phyloP scores from a whole-genome alignment of 1,284 basidiomycete species.

The Marasmius sp. region DNA sequence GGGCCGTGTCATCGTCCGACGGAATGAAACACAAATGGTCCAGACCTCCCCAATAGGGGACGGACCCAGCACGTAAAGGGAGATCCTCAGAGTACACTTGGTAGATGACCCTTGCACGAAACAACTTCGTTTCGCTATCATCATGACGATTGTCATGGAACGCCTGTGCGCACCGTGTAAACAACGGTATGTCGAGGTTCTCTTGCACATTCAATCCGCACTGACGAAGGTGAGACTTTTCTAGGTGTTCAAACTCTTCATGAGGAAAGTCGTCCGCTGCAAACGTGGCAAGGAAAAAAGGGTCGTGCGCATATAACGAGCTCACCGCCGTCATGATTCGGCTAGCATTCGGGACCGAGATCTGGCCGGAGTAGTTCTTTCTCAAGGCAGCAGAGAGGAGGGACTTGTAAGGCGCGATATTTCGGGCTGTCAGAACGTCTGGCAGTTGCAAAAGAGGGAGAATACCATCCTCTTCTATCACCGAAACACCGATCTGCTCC shows the following conservation, averaged over 20 bases:
- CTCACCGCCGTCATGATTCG: not conserved
- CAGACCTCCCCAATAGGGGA: slow-evolving; percentile 28
- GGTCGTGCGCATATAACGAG: not conserved
- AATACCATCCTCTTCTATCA: not conserved
- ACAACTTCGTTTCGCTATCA: slow-evolving; percentile 6
- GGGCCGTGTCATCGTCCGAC: slow-evolving; percentile 18
- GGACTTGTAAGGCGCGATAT: not conserved
- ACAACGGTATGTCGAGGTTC: slow-evolving; percentile 29
- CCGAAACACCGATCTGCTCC: not conserved
- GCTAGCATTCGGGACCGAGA: not conserved
- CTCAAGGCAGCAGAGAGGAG: not conserved
- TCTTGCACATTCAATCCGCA: slow-evolving; percentile 26
- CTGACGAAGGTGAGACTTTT: not conserved
- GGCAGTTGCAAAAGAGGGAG: not conserved
- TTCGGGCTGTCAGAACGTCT: not conserved
- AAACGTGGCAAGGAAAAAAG: not conserved
- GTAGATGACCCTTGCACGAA: slow-evolving; percentile 31
- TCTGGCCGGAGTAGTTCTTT: not conserved
- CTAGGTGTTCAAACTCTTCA: not conserved
- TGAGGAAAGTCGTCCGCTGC: not conserved
- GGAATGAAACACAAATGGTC: slow-evolving; percentile 40
- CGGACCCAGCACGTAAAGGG: slow-evolving; percentile 22
- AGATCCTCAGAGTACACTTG: slow-evolving; percentile 32
- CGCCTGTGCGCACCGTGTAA: slow-evolving; percentile 30
- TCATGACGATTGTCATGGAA: slow-evolving; percentile 18